Conservation (phyloP, 805 yeast species). For the Saturnispora dispora region DNA sequence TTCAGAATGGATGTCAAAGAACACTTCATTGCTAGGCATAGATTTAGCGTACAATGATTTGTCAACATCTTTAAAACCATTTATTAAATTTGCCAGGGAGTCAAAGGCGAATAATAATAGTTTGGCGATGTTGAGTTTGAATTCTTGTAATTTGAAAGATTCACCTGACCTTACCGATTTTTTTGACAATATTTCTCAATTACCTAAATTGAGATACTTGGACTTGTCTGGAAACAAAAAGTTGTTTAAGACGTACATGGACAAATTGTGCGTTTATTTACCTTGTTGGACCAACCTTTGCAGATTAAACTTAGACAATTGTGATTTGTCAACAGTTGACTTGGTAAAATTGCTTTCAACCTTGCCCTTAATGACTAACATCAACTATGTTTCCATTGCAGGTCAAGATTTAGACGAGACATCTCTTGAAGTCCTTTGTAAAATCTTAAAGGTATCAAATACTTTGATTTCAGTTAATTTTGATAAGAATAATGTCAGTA, state of each 20-base stretch:
- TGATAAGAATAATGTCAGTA: conserved; percentile 54
- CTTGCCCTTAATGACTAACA: conserved; percentile 54
- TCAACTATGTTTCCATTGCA: conserved; percentile 59
- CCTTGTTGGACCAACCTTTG: conserved; percentile 59
- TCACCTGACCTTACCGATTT: conserved; percentile 41
- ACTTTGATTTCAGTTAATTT: conserved; percentile 62
- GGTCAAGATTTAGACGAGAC: conserved; percentile 57
- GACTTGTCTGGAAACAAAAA: conserved; percentile 66
- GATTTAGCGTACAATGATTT: conserved; percentile 82
- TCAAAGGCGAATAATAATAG: conserved; percentile 13
- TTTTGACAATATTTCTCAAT: conserved; percentile 40
- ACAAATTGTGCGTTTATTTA: conserved; percentile 49
- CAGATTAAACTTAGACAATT: conserved; percentile 64
- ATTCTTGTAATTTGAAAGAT: conserved; percentile 50
- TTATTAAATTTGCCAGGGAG: conserved; percentile 27
- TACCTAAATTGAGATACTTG: conserved; percentile 56
- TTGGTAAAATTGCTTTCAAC: conserved; percentile 56
- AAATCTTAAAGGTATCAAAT: conserved; percentile 57
- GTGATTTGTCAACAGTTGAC: conserved; percentile 47
- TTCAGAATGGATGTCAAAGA: conserved; percentile 46
- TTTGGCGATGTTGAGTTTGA: conserved; percentile 48
- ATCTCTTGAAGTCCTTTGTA: conserved; percentile 55
- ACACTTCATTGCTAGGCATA: conserved; percentile 49
- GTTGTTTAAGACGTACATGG: conserved; percentile 54
- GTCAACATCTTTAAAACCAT: conserved; percentile 29